These are phyloP conservation scores for Porosira glacialis DNA, from an alignment of 352 stramenopile genomes.

Conservation along the genomic window DNA sequence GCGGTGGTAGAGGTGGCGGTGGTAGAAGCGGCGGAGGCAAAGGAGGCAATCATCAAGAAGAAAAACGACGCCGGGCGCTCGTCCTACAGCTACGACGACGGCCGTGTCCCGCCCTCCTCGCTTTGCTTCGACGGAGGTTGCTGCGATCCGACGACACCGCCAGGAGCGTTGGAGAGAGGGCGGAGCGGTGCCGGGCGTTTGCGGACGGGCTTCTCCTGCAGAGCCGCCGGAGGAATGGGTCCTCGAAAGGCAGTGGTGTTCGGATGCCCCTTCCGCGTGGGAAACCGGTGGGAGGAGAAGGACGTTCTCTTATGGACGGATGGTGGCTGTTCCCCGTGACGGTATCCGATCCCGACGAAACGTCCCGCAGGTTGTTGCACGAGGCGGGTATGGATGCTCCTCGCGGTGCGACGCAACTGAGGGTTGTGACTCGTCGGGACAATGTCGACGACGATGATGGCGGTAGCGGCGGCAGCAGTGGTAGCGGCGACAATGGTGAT, in stretches of 20 bases:
- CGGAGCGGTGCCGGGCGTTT: constrained; percentile 34
- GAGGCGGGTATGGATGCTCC: constrained; percentile 73
- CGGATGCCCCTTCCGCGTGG: constrained; percentile 22
- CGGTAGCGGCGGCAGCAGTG: no score
- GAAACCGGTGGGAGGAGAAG: constrained; percentile 13
- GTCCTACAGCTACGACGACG: constrained; percentile 55
- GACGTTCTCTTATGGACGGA: constrained; percentile 43
- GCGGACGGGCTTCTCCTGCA: constrained; percentile 11
- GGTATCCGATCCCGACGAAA: constrained; percentile 27
- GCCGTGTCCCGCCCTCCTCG: constrained; percentile 59
- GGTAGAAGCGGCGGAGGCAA: background rate
- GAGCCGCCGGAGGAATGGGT: constrained; percentile 2
- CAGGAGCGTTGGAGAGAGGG: constrained; percentile 8
- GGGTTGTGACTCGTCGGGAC: constrained; percentile 29
- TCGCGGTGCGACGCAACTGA: constrained; percentile 64
- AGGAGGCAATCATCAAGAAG: background rate
- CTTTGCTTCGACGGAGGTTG: constrained; percentile 58
- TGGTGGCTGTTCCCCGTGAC: constrained; percentile 75
- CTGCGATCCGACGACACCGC: constrained; percentile 36
- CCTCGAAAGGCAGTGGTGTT: no score
- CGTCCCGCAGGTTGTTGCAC: constrained; percentile 27
- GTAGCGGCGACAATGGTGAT: no score
- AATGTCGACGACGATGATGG: no score
- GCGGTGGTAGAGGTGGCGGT: no score
- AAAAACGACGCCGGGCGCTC: constrained; percentile 11